phyloP scores from a whole-genome alignment of 805 yeast genomes.

The Saccharomycopsis selenospora region DNA sequence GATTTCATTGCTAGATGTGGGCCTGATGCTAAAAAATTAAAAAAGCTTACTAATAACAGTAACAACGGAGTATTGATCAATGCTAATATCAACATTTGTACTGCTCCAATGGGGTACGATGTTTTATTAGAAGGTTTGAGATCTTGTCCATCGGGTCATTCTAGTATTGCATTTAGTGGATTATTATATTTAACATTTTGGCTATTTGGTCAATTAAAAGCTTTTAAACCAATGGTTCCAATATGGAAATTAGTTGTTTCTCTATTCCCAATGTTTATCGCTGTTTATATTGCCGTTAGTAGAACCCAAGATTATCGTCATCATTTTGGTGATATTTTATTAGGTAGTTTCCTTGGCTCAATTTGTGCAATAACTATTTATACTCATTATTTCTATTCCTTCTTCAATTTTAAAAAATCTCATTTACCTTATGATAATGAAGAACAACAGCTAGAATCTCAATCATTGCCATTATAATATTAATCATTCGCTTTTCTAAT shows the following conservation, averaged over 20 bases:
- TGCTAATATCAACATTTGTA: slow-evolving; percentile 27
- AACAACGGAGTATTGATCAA: slow-evolving; percentile 49
- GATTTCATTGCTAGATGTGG: slow-evolving; percentile 83
- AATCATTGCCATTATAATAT: neutral
- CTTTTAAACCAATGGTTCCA: slow-evolving; percentile 43
- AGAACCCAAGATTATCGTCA: slow-evolving; percentile 92
- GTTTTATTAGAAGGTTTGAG: slow-evolving; percentile 58
- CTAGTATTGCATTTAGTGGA: slow-evolving; percentile 63
- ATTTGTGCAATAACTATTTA: slow-evolving; percentile 38
- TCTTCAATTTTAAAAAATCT: slow-evolving; percentile 27
- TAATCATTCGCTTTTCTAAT: too few species aligned
- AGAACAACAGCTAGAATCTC: too few species aligned
- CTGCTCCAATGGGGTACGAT: slow-evolving; percentile 29
- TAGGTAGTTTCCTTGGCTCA: slow-evolving; percentile 66
- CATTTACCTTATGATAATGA: slow-evolving; percentile 33
- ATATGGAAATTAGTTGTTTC: slow-evolving; percentile 56
- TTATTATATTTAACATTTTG: slow-evolving; percentile 57
- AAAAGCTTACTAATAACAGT: slow-evolving; percentile 48
- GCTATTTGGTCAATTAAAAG: slow-evolving; percentile 58
- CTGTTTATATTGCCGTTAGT: slow-evolving; percentile 67
- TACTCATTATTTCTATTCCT: slow-evolving; percentile 40
- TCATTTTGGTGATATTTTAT: slow-evolving; percentile 75
- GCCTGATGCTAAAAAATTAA: slow-evolving; percentile 55
- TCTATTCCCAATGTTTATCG: slow-evolving; percentile 54
- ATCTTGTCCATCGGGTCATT: slow-evolving; percentile 80